These are phyloP conservation scores for Acanthochlamys bracteata DNA, from an alignment of 106 monocot species.

Conservation along the genomic window DNA sequence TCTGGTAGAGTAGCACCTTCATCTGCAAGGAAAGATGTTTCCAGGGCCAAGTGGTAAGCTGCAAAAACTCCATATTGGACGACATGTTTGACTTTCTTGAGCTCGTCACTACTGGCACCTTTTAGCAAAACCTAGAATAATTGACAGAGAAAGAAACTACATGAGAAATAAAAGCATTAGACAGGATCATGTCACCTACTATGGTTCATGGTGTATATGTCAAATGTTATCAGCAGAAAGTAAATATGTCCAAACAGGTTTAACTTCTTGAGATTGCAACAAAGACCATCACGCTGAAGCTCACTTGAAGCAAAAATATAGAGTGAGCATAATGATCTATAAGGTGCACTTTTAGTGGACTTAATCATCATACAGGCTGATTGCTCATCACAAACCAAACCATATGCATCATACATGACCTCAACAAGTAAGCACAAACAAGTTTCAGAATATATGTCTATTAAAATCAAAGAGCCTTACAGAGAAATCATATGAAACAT, in stretches of 20 bases:
- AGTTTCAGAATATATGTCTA: too few species aligned
- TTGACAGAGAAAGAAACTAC: neutral
- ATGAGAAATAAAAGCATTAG: neutral
- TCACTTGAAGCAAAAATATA: too few species aligned
- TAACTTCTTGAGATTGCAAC: too few species aligned
- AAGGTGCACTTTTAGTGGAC: too few species aligned
- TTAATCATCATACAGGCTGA: too few species aligned
- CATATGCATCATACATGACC: too few species aligned
- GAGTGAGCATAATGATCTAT: too few species aligned
- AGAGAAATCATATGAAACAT: too few species aligned
- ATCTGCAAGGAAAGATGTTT: conserved; percentile 78
- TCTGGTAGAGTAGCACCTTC: conserved; percentile 66
- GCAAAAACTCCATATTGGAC: conserved; percentile 69
- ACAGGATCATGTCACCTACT: neutral
- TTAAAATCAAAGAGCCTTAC: too few species aligned
- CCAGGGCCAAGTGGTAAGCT: conserved; percentile 66
- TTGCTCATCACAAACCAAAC: too few species aligned
- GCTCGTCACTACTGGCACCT: conserved; percentile 42
- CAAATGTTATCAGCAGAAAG: neutral
- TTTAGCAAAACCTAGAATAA: conserved; percentile 50
- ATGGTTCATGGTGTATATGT: neutral
- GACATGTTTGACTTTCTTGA: conserved; percentile 74
- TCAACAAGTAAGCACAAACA: too few species aligned
- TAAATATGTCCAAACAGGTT: neutral
- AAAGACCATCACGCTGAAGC: too few species aligned